phyloP scores from a whole-genome alignment of 129 eudicot genomes.

The Erigeron canadensis region DNA sequence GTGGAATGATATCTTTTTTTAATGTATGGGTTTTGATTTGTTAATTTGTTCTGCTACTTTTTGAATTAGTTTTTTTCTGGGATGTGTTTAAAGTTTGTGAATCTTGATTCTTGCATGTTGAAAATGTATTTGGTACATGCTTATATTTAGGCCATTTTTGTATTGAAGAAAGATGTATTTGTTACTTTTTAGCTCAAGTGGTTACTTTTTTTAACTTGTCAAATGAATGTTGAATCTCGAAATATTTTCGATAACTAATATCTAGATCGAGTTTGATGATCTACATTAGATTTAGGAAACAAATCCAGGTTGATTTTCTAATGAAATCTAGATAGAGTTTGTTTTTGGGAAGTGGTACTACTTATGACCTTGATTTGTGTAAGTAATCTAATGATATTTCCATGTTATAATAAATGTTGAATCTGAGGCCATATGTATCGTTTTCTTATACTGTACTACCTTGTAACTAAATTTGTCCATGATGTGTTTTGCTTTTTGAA shows the following conservation, averaged over 20 bases:
- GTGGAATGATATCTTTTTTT: neutral
- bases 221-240: neutral
- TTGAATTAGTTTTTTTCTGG: neutral
- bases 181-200: constrained; percentile 2
- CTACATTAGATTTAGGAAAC: neutral
- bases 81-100: neutral
- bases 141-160: neutral
- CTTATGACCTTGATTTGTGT: constrained; percentile 20
- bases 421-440: constrained; percentile 6
- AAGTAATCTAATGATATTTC: constrained; percentile 5
- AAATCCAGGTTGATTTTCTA: constrained; percentile 7
- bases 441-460: constrained; percentile 18
- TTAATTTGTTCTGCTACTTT: constrained; percentile 26
- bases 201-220: neutral
- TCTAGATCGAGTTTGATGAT: neutral
- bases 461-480: constrained; percentile 8
- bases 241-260: neutral
- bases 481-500: constrained; percentile 13
- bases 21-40: neutral
- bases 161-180: neutral
- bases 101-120: neutral
- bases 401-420: constrained; percentile 8
- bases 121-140: constrained; percentile 6
- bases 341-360: constrained; percentile 17
- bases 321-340: neutral